A percentile compares a stretch with the other conserved stretches of the same genome.
These are phyloP conservation scores for Fraxinus sp. DNA, from an alignment of 305 asterid species.

Conservation along the genomic window DNA sequence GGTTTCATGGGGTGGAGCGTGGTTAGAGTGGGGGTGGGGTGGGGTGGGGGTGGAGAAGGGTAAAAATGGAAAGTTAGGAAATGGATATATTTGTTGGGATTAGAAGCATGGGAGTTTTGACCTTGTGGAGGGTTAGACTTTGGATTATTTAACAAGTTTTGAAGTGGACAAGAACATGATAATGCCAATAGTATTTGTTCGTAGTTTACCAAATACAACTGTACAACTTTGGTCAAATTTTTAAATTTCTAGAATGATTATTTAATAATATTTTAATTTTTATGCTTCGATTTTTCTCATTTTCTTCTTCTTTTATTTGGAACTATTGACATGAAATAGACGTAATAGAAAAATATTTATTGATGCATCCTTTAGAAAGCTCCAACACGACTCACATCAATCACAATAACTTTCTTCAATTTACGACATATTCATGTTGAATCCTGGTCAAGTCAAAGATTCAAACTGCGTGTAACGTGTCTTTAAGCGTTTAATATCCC, in stretches of 20 bases:
- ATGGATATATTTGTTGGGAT: constrained; percentile 32
- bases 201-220: not conserved
- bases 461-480: not conserved
- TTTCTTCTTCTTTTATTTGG: no score
- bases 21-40: no score
- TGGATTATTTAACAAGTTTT: not conserved
- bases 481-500: no score
- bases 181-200: not conserved
- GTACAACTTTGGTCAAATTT: not conserved
- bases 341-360: no score
- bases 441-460: not conserved
- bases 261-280: not conserved
- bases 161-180: not conserved
- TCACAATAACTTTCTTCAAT: not conserved
- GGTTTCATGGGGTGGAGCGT: not conserved
- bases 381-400: not conserved
- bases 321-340: no score
- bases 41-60: constrained; percentile 17
- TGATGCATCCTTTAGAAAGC: not conserved
- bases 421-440: not conserved
- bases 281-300: not conserved
- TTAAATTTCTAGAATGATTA: not conserved
- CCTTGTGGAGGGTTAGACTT: constrained; percentile 11
- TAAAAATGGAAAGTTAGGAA: constrained; percentile 1
- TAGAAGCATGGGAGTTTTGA: constrained; percentile 27